Evolutionary conservation across 352 stramenopile genomes (phyloP).

Genomic region (Elongisporangium anandrum): DNA sequence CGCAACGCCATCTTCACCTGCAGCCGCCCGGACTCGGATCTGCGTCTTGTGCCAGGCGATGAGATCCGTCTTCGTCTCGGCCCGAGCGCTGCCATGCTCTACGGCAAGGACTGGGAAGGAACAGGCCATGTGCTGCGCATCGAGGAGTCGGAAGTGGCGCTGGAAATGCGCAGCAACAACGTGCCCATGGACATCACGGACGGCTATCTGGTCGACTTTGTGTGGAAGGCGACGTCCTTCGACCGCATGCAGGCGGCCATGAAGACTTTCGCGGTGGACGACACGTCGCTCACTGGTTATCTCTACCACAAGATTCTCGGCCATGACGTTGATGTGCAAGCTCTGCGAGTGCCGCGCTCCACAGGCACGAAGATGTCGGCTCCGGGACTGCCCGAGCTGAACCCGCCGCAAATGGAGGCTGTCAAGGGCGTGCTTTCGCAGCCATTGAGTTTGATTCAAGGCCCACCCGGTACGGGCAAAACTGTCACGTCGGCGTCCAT

Average conservation of each 20-base stretch:
- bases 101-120: slow-evolving; percentile 91
- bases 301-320: slow-evolving; percentile 99
- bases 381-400: slow-evolving; percentile 96
- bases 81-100: slow-evolving; percentile 73
- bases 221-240: slow-evolving; percentile 99
- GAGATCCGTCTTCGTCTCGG: slow-evolving; percentile 94
- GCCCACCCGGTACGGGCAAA: slow-evolving; percentile 96
- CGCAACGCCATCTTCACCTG: slow-evolving; percentile 95
- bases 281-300: slow-evolving; percentile 97
- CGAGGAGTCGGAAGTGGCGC: slow-evolving; percentile 79
- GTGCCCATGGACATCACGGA: slow-evolving; percentile 92
- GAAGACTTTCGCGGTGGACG: slow-evolving; percentile 98
- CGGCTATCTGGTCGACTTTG: slow-evolving; percentile 97
- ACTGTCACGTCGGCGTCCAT: slow-evolving; percentile 97
- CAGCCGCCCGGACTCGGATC: slow-evolving; percentile 84
- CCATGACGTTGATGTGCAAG: slow-evolving; percentile 95
- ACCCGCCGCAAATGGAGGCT: slow-evolving; percentile 96
- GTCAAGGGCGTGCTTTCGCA: slow-evolving; percentile 95
- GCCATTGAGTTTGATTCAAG: slow-evolving; percentile 98
- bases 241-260: slow-evolving; percentile 99
- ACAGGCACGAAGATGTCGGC: slow-evolving; percentile 79
- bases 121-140: slow-evolving; percentile 91
- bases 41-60: slow-evolving; percentile 94
- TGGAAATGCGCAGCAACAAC: slow-evolving; percentile 83
- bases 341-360: slow-evolving; percentile 72